Evolutionary conservation across 2,329 filamentous ascomycete genomes (phyloP).

Genomic region (Fusarium sp.): DNA sequence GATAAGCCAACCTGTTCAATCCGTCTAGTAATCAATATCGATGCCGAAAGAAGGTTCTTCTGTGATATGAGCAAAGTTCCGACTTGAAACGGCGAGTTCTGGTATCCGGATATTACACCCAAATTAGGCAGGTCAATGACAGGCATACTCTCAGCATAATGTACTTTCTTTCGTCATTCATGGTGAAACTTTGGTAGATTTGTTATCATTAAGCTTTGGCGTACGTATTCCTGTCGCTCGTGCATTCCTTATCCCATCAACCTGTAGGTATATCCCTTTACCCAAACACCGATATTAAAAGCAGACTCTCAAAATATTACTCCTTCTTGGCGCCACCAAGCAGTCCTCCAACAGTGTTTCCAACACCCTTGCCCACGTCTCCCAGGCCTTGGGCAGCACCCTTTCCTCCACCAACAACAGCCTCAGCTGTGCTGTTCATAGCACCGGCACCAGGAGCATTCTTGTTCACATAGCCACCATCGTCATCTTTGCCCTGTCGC

Average conservation of each 20-base stretch:
- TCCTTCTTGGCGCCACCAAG: conserved; percentile 51
- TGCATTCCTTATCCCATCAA: background rate
- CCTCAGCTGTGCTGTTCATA: conserved; percentile 44
- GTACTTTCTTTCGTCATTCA: background rate
- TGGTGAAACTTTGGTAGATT: background rate
- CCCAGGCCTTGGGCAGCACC: conserved; percentile 50
- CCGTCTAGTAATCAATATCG: no score
- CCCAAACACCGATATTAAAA: conserved; percentile 13
- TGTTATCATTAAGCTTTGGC: conserved; percentile 16
- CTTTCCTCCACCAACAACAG: conserved; percentile 50
- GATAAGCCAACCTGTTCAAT: background rate
- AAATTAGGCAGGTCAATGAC: background rate
- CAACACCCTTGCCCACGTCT: conserved; percentile 28
- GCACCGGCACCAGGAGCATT: conserved; percentile 48
- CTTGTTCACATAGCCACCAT: conserved; percentile 60
- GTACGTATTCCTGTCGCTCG: background rate
- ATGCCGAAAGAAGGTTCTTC: background rate
- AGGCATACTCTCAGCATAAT: background rate
- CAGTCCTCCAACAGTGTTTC: conserved; percentile 50
- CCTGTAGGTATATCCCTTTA: conserved; percentile 5
- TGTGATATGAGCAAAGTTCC: background rate
- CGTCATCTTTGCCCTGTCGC: conserved; percentile 71
- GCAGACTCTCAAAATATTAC: background rate
- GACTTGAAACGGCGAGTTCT: background rate
- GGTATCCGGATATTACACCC: background rate